Conservation (phyloP, 2,329 filamentous ascomycete genomes). For the Fusarium chuoi region DNA sequence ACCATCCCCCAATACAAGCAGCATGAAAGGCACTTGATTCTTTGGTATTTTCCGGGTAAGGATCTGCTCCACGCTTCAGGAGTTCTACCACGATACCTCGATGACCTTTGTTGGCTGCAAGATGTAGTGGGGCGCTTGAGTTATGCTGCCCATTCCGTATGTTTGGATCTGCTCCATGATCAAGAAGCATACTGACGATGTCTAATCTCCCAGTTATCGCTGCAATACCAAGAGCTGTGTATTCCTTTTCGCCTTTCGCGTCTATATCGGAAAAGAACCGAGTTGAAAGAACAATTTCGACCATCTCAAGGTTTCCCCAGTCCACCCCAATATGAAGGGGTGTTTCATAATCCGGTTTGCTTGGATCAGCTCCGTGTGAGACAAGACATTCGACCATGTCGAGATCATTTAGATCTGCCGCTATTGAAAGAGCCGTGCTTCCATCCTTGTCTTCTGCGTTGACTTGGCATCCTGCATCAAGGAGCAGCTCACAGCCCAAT, state of each 20-base stretch:
- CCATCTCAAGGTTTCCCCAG: slow-evolving; percentile 16
- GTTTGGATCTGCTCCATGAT: slow-evolving; percentile 36
- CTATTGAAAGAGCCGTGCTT: slow-evolving; percentile 21
- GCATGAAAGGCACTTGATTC: slow-evolving; percentile 25
- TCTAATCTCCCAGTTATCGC: slow-evolving; percentile 6
- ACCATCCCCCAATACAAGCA: slow-evolving; percentile 12
- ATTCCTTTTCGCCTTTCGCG: slow-evolving; percentile 4
- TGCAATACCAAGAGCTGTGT: slow-evolving; percentile 29
- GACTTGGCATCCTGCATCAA: slow-evolving; percentile 26
- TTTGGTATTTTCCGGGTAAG: slow-evolving; percentile 3
- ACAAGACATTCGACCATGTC: slow-evolving; percentile 24
- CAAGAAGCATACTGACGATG: slow-evolving; percentile 27
- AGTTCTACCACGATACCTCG: slow-evolving; percentile 18
- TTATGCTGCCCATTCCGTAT: slow-evolving; percentile 8
- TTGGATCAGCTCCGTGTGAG: slow-evolving; percentile 20
- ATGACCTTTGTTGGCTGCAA: slow-evolving; percentile 4
- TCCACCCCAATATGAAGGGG: slow-evolving; percentile 27
- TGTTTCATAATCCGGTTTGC: slow-evolving; percentile 14
- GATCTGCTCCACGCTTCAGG: slow-evolving; percentile 26
- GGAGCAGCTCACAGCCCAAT: slow-evolving; percentile 13
- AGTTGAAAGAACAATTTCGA: slow-evolving; percentile 11
- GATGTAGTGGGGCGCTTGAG: slow-evolving; percentile 21
- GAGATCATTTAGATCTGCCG: slow-evolving; percentile 4
- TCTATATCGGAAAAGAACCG: slow-evolving; percentile 10
- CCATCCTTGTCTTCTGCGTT: slow-evolving; percentile 5